phyloP scores from a whole-genome alignment of 2,329 filamentous ascomycete species.

The Sordariomycetes sp. region DNA sequence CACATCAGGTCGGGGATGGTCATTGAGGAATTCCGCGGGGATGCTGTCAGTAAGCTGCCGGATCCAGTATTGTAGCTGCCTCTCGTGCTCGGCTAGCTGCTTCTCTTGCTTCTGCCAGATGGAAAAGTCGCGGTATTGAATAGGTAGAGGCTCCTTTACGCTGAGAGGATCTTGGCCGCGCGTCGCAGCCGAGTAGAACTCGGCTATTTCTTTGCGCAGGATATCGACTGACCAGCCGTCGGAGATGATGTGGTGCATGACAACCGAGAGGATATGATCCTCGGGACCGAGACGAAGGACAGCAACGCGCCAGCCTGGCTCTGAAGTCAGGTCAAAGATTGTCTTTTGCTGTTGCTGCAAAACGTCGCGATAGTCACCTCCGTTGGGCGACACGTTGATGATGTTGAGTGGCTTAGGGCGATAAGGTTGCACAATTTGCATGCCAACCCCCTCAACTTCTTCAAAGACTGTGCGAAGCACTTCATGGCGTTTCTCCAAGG shows the following conservation, averaged over 20 bases:
- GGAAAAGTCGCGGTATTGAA: conserved; percentile 16
- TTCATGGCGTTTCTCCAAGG: conserved; percentile 11
- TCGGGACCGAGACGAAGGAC: conserved; percentile 6
- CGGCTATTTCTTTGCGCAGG: conserved; percentile 3
- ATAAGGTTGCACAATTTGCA: conserved; percentile 5
- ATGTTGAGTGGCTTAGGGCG: conserved; percentile 1
- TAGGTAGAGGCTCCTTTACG: conserved; percentile 2
- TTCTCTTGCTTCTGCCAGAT: conserved; percentile 13
- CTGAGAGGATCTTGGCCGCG: neutral
- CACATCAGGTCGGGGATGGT: conserved; percentile 15
- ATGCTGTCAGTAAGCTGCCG: conserved; percentile 3
- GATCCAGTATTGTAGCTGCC: conserved; percentile 15
- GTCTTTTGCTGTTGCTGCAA: conserved; percentile 5
- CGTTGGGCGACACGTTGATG: conserved; percentile 4
- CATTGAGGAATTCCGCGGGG: conserved; percentile 18
- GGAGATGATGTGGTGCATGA: conserved; percentile 5
- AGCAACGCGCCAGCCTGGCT: conserved; percentile 7
- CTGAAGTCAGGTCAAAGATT: conserved; percentile 1
- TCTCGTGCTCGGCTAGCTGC: conserved; percentile 5
- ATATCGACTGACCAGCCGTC: conserved; percentile 6
- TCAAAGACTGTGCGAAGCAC: conserved; percentile 11
- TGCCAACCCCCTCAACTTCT: conserved; percentile 4
- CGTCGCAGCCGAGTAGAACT: conserved; percentile 3
- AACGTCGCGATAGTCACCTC: neutral
- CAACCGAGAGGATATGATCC: conserved; percentile 5